Percentiles rank a stretch among this genome's conserved stretches.
These are phyloP conservation scores for Fusarium pseudonygamai DNA, from an alignment of 2,329 filamentous ascomycete species.

Conservation along the genomic window DNA sequence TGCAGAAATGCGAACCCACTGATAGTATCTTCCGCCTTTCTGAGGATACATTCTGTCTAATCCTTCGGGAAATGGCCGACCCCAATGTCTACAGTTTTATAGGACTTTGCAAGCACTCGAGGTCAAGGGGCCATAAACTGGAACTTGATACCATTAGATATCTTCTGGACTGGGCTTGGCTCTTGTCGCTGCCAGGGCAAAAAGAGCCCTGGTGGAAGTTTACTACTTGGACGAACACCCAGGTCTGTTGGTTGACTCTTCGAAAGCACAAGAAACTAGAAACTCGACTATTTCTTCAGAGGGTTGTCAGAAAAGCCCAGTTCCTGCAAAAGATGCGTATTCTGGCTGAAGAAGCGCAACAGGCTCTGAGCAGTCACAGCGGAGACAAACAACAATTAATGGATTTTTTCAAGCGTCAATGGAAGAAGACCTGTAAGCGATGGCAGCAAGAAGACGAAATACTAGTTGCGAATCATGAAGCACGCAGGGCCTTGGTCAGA, in stretches of 20 bases:
- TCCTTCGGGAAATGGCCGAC: not conserved
- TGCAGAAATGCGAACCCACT: not conserved
- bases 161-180: not conserved
- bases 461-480: accelerated
- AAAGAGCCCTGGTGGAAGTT: not conserved
- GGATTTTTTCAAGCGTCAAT: not conserved
- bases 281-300: not conserved
- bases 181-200: accelerated
- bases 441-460: not conserved
- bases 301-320: not conserved
- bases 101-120: not conserved
- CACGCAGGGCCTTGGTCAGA: accelerated
- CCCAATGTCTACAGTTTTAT: not conserved
- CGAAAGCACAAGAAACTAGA: not conserved
- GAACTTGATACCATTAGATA: not conserved
- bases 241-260: not conserved
- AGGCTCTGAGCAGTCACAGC: accelerated
- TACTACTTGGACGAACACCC: not conserved
- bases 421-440: accelerated
- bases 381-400: accelerated
- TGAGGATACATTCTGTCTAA: not conserved
- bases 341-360: accelerated
- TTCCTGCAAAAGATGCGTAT: accelerated
- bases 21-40: not conserved
- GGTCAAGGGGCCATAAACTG: accelerated